Percentiles rank a stretch among this genome's conserved stretches.
phyloP scores from a whole-genome alignment of 768 basidiomycete species.

The Pleurotus citrinopileatus region DNA sequence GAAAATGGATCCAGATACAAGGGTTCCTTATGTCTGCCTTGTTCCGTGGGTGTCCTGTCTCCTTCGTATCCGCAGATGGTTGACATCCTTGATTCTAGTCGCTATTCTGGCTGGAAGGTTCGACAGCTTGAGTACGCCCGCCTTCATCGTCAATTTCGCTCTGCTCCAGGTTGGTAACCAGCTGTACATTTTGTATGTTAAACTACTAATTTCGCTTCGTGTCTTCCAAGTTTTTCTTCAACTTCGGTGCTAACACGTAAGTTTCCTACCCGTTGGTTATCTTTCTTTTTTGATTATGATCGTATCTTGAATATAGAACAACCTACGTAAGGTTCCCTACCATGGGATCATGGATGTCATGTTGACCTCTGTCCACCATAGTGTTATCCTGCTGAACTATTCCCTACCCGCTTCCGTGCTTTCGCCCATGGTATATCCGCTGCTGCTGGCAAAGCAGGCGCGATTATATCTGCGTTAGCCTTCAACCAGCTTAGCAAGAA shows the following conservation, averaged over 20 bases:
- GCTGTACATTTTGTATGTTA: neutral
- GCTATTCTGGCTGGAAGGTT: constrained; percentile 70
- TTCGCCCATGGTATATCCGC: constrained; percentile 8
- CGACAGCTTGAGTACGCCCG: constrained; percentile 45
- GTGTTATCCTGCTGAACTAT: neutral
- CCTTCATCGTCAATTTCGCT: constrained; percentile 73
- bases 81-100: constrained; percentile 31
- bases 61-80: neutral
- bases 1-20: constrained; percentile 73
- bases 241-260: constrained; percentile 73
- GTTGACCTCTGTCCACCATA: neutral
- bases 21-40: constrained; percentile 72
- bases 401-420: constrained; percentile 1
- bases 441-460: constrained; percentile 19
- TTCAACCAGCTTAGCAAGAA: constrained; percentile 47
- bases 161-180: constrained; percentile 48
- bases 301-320: constrained; percentile 30
- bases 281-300: neutral
- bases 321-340: constrained; percentile 50
- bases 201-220: neutral
- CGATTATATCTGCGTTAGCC: constrained; percentile 57
- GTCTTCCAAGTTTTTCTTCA: constrained; percentile 64
- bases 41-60: constrained; percentile 43
- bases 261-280: constrained; percentile 17
- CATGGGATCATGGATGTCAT: constrained; percentile 24